Base-by-base conservation (phyloP, 331 rosid species). In the Malus hybrid region DNA sequence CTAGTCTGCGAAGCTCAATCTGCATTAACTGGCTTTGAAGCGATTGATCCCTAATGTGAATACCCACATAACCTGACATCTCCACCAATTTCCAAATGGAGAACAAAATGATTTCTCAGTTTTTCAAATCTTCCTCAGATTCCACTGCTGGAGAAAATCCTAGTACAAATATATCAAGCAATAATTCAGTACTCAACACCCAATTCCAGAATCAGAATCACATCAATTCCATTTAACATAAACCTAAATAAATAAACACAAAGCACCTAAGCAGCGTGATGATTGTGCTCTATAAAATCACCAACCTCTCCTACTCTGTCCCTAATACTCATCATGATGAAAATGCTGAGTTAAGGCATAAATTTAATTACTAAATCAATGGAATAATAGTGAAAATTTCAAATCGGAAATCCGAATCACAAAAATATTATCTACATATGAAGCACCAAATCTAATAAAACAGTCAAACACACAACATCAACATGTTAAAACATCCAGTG, bases 1-100 rank as follows among this genome's bases (percentile, higher is more conserved):
- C 84, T 67, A 94, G 88, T 79, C 86, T 81, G 62, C 93, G 96
- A 79, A 94, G 97, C 89, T 94, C 96, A 18, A 94, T 97, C 80
- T 94, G 97, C 10, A 96, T 90, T 83, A 94, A 92, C 82, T 94
- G 96, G 75, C 96, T 84, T 10, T 94, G 97, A 81, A 94, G 99
- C 96, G 82, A 88, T 53, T 92, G 97, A 79, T 94, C 97, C 10
- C 92, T 89, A 77, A 24, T 24, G 24, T 24, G 24, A 24, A 24
- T 24, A 24, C 24, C 24, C 24, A 24, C 24, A 24, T 24, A 94
- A 70, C 88, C 86, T 4, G 97, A 87, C 97, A 92, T 94, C 86
- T 82, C 86, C 77, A 39, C 68, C 62, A 79, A 78, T 80, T 60
- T 24, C 75, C 57, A 64, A 77, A 61, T 12, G 65, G 46, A 75